Conservation (phyloP, 2,329 filamentous ascomycete genomes). For the Nothophoma quercina region DNA sequence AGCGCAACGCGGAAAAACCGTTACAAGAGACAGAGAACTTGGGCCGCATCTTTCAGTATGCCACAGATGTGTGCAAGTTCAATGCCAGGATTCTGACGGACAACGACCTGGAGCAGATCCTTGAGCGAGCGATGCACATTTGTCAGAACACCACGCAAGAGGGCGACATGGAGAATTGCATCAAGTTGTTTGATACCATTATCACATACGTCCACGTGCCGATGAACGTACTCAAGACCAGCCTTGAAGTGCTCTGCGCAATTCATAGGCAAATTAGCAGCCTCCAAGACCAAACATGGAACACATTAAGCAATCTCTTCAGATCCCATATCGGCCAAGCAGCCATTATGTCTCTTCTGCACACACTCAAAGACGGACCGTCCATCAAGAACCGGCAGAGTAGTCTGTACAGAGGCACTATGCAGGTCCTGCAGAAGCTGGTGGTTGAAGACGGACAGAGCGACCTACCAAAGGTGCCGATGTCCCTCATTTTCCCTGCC, state of each 20-base stretch:
- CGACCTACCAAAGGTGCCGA: conserved; percentile 44
- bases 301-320: conserved; percentile 73
- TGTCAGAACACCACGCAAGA: conserved; percentile 72
- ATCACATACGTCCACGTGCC: conserved; percentile 77
- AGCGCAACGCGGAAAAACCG: conserved; percentile 31
- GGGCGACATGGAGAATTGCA: conserved; percentile 71
- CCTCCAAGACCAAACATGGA: conserved; percentile 72
- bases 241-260: conserved; percentile 74
- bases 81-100: conserved; percentile 74
- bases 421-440: conserved; percentile 41
- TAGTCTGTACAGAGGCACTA: conserved; percentile 41
- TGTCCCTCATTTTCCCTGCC: conserved; percentile 45
- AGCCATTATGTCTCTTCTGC: conserved; percentile 70
- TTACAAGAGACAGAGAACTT: conserved; percentile 51
- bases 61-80: conserved; percentile 76
- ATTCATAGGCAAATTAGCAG: conserved; percentile 71
- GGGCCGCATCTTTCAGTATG: conserved; percentile 68
- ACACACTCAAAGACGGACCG: conserved; percentile 54
- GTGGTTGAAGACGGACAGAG: conserved; percentile 43
- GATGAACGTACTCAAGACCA: conserved; percentile 66
- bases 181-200: conserved; percentile 72
- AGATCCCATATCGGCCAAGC: conserved; percentile 76
- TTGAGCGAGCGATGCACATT: conserved; percentile 70
- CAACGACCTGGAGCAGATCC: conserved; percentile 65
- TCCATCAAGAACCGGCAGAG: conserved; percentile 30